Base-by-base conservation (phyloP, 2,329 filamentous ascomycete genomes). In the Aurifilum marmelostoma region DNA sequence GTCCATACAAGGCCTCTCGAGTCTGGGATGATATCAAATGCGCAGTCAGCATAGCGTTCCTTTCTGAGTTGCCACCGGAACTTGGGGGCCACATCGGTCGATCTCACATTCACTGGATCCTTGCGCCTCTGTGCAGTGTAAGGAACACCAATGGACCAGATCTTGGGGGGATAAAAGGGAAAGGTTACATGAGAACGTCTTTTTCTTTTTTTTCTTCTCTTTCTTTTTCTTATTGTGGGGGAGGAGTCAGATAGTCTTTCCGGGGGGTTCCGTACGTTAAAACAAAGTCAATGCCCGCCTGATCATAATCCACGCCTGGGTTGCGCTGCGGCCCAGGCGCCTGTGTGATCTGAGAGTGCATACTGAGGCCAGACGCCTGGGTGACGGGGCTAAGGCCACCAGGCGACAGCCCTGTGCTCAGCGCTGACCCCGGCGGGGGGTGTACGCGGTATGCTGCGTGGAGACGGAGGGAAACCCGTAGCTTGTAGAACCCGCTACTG, bases 1-100 rank as follows among this genome's bases (percentile, higher is more conserved):
- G 74, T 94, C 89, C 88, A 97, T 97, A 84, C 96, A 98, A 65
- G 94, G 93, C 78, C 91, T 92, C 83, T 97, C 94, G 79, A 97
- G 91, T 77, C 87, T 92, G 91, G 85, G 1, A 3, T 86, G 75
- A 62, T 62, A n/a, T 39, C 37, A 63, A 63, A 43, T 39, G 39
- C 50, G 59, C 63, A 65, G 67, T 69, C 67, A 67, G 67, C 63
- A 60, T 63, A 63, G 50, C 47, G 14, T 34, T 63, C 58, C 43
- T 60, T 50, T 50, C 54, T n/a, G 34, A 43, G 60, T 39, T 67
- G 65, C 18, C 65, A 59, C 52, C 52, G 21, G 43, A 41, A 16
- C 9, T 16, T 27, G 50, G n/a, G 8, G 24, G 27, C 24, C 52
- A 56, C 27, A 56, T 43, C 50, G 61, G 41, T 50, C 39, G 27